A percentile compares a stretch with the other conserved stretches of the same genome.
Conservation (phyloP, 2,329 filamentous ascomycete species). For the Sarocladiaceae sp. region DNA sequence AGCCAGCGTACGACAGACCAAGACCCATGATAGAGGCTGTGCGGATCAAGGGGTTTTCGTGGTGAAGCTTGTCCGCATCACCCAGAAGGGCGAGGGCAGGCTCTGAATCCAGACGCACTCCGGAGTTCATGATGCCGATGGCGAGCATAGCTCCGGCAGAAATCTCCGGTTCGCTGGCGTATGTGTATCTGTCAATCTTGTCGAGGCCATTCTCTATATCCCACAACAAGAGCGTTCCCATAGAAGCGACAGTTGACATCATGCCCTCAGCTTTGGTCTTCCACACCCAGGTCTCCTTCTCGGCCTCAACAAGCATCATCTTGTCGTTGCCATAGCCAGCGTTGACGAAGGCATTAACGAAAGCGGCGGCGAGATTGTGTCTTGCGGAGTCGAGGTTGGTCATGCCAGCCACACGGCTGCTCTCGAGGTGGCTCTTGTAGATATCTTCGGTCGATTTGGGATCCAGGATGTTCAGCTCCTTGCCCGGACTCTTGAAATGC, state of each 20-base stretch:
- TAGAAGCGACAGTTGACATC: conserved; percentile 90
- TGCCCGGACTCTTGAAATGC: conserved; percentile 89
- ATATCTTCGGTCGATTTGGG: conserved; percentile 98
- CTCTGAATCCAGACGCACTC: conserved; percentile 83
- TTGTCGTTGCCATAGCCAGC: conserved; percentile 94
- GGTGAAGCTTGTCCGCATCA: conserved; percentile 73
- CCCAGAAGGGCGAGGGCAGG: conserved; percentile 83
- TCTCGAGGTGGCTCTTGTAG: conserved; percentile 98
- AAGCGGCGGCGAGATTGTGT: conserved; percentile 92
- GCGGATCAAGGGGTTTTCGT: conserved; percentile 72
- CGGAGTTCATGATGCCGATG: conserved; percentile 93
- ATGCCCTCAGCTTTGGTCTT: conserved; percentile 99
- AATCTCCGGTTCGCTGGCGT: conserved; percentile 73
- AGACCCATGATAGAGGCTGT: conserved; percentile 93
- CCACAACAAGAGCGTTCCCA: conserved; percentile 89
- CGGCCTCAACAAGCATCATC: conserved; percentile 89
- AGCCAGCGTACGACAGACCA: conserved; percentile 89
- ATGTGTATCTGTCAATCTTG: conserved; percentile 92
- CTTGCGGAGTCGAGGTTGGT: conserved; percentile 94
- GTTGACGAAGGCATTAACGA: conserved; percentile 96
- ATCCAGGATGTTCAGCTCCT: conserved; percentile 94
- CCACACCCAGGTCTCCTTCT: conserved; percentile 95
- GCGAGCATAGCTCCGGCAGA: conserved; percentile 89
- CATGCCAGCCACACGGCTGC: conserved; percentile 83
- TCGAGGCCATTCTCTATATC: conserved; percentile 89